Percentiles rank a stretch among this genome's conserved stretches.
Evolutionary conservation across 441 rosid species (phyloP).

Genomic region (Corymbia citriodora): DNA sequence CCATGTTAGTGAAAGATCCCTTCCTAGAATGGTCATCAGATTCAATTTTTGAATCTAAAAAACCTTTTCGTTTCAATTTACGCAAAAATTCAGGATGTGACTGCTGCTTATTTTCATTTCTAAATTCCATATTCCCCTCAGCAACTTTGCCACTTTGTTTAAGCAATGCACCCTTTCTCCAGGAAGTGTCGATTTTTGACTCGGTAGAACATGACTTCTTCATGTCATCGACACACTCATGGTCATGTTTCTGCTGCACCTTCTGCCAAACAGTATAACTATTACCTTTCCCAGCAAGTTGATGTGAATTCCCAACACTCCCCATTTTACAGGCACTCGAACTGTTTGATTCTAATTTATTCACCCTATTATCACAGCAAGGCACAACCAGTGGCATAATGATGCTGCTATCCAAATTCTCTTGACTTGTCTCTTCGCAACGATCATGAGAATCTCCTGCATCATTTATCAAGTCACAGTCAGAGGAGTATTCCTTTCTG

Average conservation of each 20-base stretch:
- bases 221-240: constrained; percentile 8
- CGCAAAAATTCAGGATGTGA: constrained; percentile 17
- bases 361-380: constrained; percentile 20
- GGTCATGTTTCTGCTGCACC: constrained; percentile 29
- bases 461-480: not conserved
- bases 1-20: constrained; percentile 20
- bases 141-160: constrained; percentile 18
- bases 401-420: constrained; percentile 4
- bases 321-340: constrained; percentile 16
- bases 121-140: constrained; percentile 5
- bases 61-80: constrained; percentile 27
- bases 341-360: constrained; percentile 19
- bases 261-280: constrained; percentile 43
- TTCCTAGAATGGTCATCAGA: constrained; percentile 7
- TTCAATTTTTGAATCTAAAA: constrained; percentile 21
- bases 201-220: constrained; percentile 9
- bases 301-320: constrained; percentile 12
- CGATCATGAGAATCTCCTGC: constrained; percentile 4
- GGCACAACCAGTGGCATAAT: constrained; percentile 6
- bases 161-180: constrained; percentile 10
- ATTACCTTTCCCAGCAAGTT: constrained; percentile 27
- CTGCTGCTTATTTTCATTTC: constrained; percentile 17
- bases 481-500: constrained; percentile 7
- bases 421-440: not conserved
- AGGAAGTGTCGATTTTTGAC: constrained; percentile 1